These are phyloP conservation scores for Thymus mandschuricus DNA, from an alignment of 257 asterid species.

Conservation along the genomic window DNA sequence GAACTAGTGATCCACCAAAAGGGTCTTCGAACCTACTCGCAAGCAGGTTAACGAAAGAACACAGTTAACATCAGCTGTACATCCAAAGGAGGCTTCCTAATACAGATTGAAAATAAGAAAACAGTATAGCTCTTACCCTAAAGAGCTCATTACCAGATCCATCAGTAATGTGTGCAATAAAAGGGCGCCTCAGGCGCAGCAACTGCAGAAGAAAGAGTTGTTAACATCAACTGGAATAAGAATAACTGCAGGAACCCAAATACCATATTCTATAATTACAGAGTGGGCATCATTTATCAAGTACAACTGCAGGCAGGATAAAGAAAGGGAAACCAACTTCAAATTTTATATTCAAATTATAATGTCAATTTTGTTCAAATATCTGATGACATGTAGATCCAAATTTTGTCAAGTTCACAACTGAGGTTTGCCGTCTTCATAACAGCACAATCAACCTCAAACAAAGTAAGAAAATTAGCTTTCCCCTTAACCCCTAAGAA, in stretches of 20 bases:
- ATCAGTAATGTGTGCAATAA: conserved; percentile 77
- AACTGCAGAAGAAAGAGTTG: conserved; percentile 59
- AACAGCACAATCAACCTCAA: conserved; percentile 20
- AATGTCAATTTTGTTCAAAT: background rate
- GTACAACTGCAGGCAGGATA: conserved; percentile 14
- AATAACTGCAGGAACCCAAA: background rate
- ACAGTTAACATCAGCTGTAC: conserved; percentile 26
- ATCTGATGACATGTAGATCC: conserved; percentile 10
- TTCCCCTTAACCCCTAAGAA: conserved; percentile 2
- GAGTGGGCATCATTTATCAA: conserved; percentile 12
- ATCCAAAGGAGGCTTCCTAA: conserved; percentile 26
- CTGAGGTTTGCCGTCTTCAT: conserved; percentile 11
- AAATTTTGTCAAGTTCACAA: background rate
- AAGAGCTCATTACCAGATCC: conserved; percentile 84
- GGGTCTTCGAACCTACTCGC: conserved; percentile 82
- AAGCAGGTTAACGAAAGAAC: conserved; percentile 31
- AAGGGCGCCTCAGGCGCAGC: conserved; percentile 87
- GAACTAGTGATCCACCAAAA: conserved; percentile 99
- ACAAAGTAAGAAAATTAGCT: background rate
- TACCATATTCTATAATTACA: conserved; percentile 26
- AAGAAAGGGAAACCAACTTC: background rate
- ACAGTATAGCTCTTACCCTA: conserved; percentile 51
- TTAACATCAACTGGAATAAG: conserved; percentile 4
- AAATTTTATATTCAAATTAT: conserved; percentile 1
- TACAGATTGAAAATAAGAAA: conserved; percentile 15